phyloP scores from a whole-genome alignment of 192 early-diverging fungal species.

The Backusella australiensis region DNA sequence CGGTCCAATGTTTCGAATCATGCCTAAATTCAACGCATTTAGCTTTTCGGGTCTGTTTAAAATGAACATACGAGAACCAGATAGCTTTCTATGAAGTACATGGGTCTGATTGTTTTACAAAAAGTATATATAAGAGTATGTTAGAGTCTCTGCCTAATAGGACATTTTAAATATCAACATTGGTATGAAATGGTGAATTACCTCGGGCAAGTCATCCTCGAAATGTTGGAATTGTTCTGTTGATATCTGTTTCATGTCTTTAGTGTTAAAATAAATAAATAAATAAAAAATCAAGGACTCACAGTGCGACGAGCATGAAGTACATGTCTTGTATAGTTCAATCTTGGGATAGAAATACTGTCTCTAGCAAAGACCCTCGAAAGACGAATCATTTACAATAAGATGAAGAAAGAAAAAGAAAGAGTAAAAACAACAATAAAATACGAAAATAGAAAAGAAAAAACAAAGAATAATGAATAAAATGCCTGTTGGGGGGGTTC shows the following conservation, averaged over 20 bases:
- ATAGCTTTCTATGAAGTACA: slow-evolving; percentile 31
- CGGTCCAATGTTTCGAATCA: slow-evolving; percentile 82
- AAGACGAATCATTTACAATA: background rate
- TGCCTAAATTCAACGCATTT: slow-evolving; percentile 85
- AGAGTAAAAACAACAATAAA: background rate
- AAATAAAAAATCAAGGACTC: background rate
- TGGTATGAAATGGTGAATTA: background rate
- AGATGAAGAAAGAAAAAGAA: background rate
- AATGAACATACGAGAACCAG: slow-evolving; percentile 61
- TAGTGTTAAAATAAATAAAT: background rate
- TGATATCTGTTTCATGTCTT: background rate
- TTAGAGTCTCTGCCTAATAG: background rate
- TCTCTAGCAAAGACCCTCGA: background rate
- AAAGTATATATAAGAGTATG: no score
- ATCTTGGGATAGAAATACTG: background rate
- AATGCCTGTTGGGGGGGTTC: background rate
- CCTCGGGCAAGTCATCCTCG: slow-evolving; percentile 11
- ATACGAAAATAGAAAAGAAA: background rate
- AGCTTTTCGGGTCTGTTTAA: slow-evolving; percentile 81
- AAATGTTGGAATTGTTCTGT: slow-evolving; percentile 9
- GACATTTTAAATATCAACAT: background rate
- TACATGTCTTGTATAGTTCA: background rate
- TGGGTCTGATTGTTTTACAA: slow-evolving; percentile 11
- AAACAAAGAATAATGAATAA: background rate
- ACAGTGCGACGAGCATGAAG: background rate